Percentiles rank a stretch among this genome's conserved stretches.
phyloP scores from a whole-genome alignment of 306 rosid genomes.

The Fagus sylvatica region DNA sequence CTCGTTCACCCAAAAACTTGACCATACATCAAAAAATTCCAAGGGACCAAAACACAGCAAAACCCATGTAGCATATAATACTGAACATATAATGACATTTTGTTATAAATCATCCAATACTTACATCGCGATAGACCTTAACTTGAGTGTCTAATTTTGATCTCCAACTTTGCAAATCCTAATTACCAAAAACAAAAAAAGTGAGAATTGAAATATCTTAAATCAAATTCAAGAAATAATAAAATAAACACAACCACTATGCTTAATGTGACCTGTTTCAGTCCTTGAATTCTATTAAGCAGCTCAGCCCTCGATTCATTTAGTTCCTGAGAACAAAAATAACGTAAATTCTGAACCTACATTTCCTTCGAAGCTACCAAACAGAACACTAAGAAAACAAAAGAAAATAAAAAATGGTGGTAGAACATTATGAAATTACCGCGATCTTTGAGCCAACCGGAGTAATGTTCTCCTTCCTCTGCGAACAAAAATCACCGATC shows the following conservation, averaged over 20 bases:
- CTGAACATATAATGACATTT: neutral
- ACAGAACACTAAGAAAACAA: neutral
- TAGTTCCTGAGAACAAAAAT: slow-evolving; percentile 60
- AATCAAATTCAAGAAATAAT: slow-evolving; percentile 3
- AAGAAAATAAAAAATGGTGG: too few species aligned
- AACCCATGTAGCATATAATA: neutral
- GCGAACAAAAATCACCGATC: slow-evolving; percentile 3
- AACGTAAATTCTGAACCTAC: neutral
- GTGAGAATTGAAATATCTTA: neutral
- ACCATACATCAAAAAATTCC: neutral
- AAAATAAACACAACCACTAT: slow-evolving; percentile 1
- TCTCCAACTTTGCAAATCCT: slow-evolving; percentile 98
- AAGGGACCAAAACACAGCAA: neutral
- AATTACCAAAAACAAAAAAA: slow-evolving; percentile 4
- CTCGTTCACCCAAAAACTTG: neutral
- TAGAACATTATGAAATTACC: slow-evolving; percentile 31
- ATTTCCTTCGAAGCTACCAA: slow-evolving; percentile 7
- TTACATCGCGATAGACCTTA: slow-evolving; percentile 77
- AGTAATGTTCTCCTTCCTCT: slow-evolving; percentile 73
- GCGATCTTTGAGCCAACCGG: slow-evolving; percentile 70
- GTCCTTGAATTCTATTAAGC: slow-evolving; percentile 69
- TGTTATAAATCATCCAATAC: slow-evolving; percentile 25
- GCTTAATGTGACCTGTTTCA: slow-evolving; percentile 65
- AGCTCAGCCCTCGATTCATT: slow-evolving; percentile 92
- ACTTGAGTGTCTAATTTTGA: slow-evolving; percentile 87